These are phyloP conservation scores for Penicillium steckii DNA, from an alignment of 495 filamentous ascomycete species.

Conservation along the genomic window DNA sequence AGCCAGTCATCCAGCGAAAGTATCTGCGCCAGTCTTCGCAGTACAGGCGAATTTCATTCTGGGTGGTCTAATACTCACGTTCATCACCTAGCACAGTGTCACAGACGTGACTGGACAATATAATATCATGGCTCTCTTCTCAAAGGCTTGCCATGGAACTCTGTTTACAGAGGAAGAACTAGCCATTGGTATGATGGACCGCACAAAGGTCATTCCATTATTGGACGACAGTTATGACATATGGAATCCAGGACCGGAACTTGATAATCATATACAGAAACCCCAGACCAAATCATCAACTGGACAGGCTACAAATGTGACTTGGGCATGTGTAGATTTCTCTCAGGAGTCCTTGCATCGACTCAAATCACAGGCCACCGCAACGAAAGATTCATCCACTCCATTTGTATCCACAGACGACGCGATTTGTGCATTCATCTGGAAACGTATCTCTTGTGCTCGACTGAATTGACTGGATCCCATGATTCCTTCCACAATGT, in stretches of 20 bases:
- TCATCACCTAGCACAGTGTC: conserved; percentile 46
- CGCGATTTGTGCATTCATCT: conserved; percentile 52
- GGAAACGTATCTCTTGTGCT: conserved; percentile 46
- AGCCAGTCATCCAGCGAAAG: conserved; percentile 10
- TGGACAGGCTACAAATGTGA: background rate
- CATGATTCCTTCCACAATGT: conserved; percentile 31
- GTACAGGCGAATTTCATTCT: conserved; percentile 54
- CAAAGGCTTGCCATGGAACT: conserved; percentile 51
- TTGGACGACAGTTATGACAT: conserved; percentile 25
- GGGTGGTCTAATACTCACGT: conserved; percentile 48
- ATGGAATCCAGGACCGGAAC: conserved; percentile 28
- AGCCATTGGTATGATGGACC: conserved; percentile 40
- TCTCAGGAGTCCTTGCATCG: conserved; percentile 21
- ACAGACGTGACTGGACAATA: conserved; percentile 57
- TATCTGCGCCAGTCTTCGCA: conserved; percentile 42
- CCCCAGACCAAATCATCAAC: background rate
- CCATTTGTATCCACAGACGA: conserved; percentile 53
- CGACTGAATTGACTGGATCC: conserved; percentile 39
- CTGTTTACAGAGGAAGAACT: conserved; percentile 46
- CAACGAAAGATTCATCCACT: conserved; percentile 17
- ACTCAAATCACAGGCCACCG: conserved; percentile 41
- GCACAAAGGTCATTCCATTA: conserved; percentile 40
- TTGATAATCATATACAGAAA: conserved; percentile 33
- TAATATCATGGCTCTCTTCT: conserved; percentile 47
- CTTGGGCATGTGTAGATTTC: conserved; percentile 10